Base-by-base conservation (phyloP, 225 moss, liverwort and hornwort species). In the Marchantia polymorpha region DNA sequence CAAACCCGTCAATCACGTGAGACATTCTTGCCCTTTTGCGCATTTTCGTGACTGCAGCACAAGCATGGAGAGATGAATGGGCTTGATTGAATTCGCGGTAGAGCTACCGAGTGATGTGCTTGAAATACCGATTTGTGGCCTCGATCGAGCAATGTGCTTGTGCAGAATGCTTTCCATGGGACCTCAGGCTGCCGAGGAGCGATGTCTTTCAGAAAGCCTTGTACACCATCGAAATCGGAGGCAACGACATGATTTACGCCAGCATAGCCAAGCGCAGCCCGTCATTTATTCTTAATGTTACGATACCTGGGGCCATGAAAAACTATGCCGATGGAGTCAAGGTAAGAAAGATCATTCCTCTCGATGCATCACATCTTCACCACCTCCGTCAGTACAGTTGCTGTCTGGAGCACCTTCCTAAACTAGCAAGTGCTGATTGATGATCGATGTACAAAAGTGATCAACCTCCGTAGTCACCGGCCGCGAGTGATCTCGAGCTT, bases 211-310 rank as follows among this genome's bases (percentile, higher is more conserved):
- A 60, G 1, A 72, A 63, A 13, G 80, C 72, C 3, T n/a, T 80
- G 19, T 80, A 80, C 72, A 80, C 80, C 59, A 20, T 80, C 29
- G 60, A 72, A 25, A 64, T 73, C 10, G 80, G 80, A 49, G 72
- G 72, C 14, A 80, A 73, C 60, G 80, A 80, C 48, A 63, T 80
- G 0, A 61, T 80, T 9, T 29, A 73, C 19, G 72, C 72, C 12
- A 50, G 17, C 12, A 1, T 8, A 16, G 46, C 7, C 12, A 17
- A 7, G 12, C 39, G 39, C 20, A 48, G 12, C 10, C 10, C 26
- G 3, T 12, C 47, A 13, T n/a, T 23, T 6, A 58, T 73, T 12
- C 11, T 72, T 4, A 72, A 23, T 20, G 29, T 10, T 1, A 22
- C 46, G 23, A 73, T 80, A 31, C 80, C 80, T 15, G 29, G 23